Conservation (phyloP, 1,139 yeast species). For the Candida frijolesensis region DNA sequence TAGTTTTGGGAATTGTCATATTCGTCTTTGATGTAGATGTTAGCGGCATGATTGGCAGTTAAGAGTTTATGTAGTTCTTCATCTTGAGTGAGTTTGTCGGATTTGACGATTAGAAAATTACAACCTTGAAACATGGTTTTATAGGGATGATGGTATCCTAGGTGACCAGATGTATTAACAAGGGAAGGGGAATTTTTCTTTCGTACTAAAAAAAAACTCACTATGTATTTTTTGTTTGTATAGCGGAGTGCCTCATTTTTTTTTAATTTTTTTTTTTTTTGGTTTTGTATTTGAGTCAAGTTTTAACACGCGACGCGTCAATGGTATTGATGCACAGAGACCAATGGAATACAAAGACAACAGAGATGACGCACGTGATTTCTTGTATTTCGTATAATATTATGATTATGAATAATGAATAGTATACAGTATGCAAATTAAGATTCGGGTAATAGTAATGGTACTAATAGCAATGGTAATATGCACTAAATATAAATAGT, state of each 20-base stretch:
- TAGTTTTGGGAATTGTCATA: conserved; percentile 27
- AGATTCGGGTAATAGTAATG: background rate
- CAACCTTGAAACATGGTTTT: conserved; percentile 37
- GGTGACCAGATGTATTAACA: background rate
- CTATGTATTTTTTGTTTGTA: background rate
- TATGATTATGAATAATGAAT: background rate
- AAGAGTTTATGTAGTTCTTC: conserved; percentile 24
- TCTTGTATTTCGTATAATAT: background rate
- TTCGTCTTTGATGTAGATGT: conserved; percentile 26
- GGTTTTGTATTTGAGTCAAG: background rate
- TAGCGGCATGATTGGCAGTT: conserved; percentile 25
- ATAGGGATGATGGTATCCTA: background rate
- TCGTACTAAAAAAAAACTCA: no score
- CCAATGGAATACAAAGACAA: background rate
- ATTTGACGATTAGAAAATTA: conserved; percentile 42
- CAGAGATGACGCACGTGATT: background rate
- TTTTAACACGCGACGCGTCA: conserved; percentile 7
- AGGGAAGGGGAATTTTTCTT: background rate
- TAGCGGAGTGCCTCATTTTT: background rate
- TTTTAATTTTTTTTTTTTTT: background rate
- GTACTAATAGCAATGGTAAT: background rate
- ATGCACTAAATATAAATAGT: no score
- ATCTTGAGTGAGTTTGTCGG: conserved; percentile 24
- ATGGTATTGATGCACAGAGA: background rate
- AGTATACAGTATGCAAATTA: background rate